phyloP scores from a whole-genome alignment of 2,329 filamentous ascomycete genomes.

The Cladosporium sp. region DNA sequence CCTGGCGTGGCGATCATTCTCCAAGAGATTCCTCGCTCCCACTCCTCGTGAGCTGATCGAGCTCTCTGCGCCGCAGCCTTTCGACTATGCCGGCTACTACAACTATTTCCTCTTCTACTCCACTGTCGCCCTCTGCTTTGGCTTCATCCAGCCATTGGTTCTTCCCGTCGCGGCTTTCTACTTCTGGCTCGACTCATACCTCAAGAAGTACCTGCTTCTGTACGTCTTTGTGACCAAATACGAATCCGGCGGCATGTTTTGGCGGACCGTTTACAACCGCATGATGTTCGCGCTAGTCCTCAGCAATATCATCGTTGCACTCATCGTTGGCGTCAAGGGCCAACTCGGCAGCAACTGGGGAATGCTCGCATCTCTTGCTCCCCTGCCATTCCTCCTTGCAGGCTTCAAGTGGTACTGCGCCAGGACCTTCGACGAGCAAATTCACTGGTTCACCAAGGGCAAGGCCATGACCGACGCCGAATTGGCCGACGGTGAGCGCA shows the following conservation, averaged over 20 bases:
- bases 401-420: constrained; percentile 84
- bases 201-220: constrained; percentile 92
- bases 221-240: constrained; percentile 95
- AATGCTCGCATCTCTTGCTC: constrained; percentile 61
- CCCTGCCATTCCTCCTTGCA: constrained; percentile 71
- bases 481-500: constrained; percentile 31
- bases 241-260: constrained; percentile 88
- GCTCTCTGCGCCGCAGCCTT: constrained; percentile 81
- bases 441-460: constrained; percentile 71
- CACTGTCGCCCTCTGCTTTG: constrained; percentile 81
- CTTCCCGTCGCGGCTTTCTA: constrained; percentile 83
- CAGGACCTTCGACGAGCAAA: constrained; percentile 66
- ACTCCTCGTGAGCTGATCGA: constrained; percentile 90
- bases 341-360: constrained; percentile 35
- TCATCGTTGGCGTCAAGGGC: constrained; percentile 59
- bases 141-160: constrained; percentile 78
- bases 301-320: constrained; percentile 69
- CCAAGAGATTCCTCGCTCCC: constrained; percentile 75
- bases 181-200: constrained; percentile 76
- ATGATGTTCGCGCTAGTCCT: constrained; percentile 76
- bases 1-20: constrained; percentile 75
- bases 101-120: constrained; percentile 96
- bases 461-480: constrained; percentile 44
- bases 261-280: constrained; percentile 90
- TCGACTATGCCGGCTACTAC: constrained; percentile 95